phyloP scores from a whole-genome alignment of 345 rosid species.

The Syzygium aqueum region DNA sequence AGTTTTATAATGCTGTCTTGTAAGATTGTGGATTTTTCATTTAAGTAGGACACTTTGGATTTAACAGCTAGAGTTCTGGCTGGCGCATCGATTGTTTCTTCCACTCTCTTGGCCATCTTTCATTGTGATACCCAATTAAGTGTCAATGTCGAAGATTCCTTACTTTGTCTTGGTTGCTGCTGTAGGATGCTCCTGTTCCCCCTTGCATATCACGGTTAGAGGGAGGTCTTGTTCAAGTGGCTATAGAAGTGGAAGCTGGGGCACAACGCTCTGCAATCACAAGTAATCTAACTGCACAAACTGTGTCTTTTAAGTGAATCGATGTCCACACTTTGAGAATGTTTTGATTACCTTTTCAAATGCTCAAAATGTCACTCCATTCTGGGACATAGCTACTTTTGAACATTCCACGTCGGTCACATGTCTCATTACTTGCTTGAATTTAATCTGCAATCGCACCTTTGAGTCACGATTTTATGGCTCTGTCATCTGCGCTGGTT shows the following conservation, averaged over 20 bases:
- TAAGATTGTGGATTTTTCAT: neutral
- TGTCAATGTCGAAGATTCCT: neutral
- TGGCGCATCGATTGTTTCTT: neutral
- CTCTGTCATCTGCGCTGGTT: neutral
- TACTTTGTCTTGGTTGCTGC: neutral
- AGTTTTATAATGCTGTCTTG: neutral
- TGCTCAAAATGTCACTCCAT: neutral
- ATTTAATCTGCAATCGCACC: neutral
- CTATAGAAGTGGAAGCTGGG: constrained; percentile 95
- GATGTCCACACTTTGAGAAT: neutral
- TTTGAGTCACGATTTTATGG: neutral
- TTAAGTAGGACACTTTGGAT: neutral
- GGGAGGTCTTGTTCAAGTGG: constrained; percentile 96
- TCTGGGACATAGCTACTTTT: neutral
- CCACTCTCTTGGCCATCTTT: neutral
- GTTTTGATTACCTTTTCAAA: neutral
- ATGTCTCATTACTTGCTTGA: neutral
- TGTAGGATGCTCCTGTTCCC: constrained; percentile 92
- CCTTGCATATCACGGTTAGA: constrained; percentile 93
- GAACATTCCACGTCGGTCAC: neutral
- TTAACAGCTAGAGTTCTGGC: neutral
- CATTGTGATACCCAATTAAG: neutral
- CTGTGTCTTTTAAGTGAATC: neutral
- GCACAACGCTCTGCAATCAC: constrained; percentile 94
- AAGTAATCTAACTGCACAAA: constrained; percentile 23